phyloP scores from a whole-genome alignment of 495 filamentous ascomycete species.

The Coniosporium apollinis region DNA sequence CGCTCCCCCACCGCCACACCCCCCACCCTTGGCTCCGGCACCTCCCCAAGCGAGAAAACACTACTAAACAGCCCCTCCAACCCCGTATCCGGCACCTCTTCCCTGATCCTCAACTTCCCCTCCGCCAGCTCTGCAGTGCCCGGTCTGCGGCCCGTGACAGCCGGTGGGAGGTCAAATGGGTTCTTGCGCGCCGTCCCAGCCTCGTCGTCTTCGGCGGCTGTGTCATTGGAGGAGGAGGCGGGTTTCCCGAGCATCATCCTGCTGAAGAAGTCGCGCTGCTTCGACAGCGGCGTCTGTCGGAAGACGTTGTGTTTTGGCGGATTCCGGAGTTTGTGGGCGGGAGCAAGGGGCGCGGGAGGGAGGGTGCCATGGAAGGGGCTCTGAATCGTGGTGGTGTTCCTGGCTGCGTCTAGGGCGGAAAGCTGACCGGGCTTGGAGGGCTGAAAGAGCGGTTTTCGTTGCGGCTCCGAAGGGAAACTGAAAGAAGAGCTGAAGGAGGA shows the following conservation, averaged over 20 bases:
- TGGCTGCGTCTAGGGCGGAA: neutral
- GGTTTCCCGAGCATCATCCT: constrained; percentile 1
- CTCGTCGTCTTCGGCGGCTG: too few species aligned
- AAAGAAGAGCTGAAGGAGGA: neutral
- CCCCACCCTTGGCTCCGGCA: too few species aligned
- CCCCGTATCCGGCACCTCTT: constrained; percentile 7
- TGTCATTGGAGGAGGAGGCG: too few species aligned
- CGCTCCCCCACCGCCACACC: too few species aligned
- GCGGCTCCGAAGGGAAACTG: neutral
- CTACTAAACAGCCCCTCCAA: constrained; percentile 7
- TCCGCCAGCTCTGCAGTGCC: neutral
- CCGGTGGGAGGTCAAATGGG: neutral
- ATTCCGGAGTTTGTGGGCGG: constrained; percentile 46
- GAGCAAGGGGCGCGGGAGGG: constrained; percentile 46
- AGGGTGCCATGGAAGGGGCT: constrained; percentile 44
- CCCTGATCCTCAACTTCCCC: constrained; percentile 1
- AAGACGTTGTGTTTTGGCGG: constrained; percentile 35
- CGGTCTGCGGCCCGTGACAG: neutral
- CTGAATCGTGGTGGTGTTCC: constrained; percentile 7
- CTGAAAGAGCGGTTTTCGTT: neutral
- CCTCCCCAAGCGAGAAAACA: constrained; percentile 7
- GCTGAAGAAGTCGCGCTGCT: constrained; percentile 29
- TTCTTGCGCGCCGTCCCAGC: neutral
- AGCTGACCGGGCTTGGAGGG: neutral
- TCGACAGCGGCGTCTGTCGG: constrained; percentile 24